Base-by-base conservation (phyloP, 2,329 filamentous ascomycete species). In the Pseudogymnoascus sp. region DNA sequence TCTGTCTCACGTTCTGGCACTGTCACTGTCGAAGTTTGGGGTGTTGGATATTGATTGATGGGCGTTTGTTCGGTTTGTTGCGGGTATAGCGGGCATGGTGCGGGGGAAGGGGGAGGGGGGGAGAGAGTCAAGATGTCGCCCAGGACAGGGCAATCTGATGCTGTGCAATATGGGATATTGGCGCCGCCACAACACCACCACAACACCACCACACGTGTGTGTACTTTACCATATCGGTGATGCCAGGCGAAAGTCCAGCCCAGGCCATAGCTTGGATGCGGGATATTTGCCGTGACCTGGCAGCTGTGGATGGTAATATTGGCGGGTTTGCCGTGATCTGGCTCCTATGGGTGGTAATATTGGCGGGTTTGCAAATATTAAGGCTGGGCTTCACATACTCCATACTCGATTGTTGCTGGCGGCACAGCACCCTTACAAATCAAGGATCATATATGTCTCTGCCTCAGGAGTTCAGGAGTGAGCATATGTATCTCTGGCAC, bases 61-160 rank as follows among this genome's bases (percentile, higher is more conserved):
- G n/a, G 31, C 9, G 45, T 7, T 55, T 33, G 49, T 8, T 55
- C 49, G 49, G 28, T 55, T 55, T 55, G 49, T 11, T 12, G 49
- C 49, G 49, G 49, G 14, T 55, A 55, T 11, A 33, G 49, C 18
- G 33, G 49, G 49, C 25, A 55, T 55, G n/a, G 28, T 33, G 49
- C 49, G 49, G 49, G 25, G 28, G 4, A 31, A 9, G n/a, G 25
- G 49, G 16, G 23, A 25, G 45, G 23, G 25, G 45, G 37, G 38
- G 40, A 9, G 21, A 45, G 41, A 45, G 45, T 16, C 45, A 18
- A 7, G 16, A 55, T 21, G 49, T 18, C 49, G 49, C 25, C 14
- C 49, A 55, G 49, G 49, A 55, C 49, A 55, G 49, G 49, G 49
- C 25, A 55, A 33, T 55, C n/a, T 55, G 49, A 55, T 55, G 49